phyloP scores from a whole-genome alignment of 2,329 filamentous ascomycete genomes.

The Eutypa lata region DNA sequence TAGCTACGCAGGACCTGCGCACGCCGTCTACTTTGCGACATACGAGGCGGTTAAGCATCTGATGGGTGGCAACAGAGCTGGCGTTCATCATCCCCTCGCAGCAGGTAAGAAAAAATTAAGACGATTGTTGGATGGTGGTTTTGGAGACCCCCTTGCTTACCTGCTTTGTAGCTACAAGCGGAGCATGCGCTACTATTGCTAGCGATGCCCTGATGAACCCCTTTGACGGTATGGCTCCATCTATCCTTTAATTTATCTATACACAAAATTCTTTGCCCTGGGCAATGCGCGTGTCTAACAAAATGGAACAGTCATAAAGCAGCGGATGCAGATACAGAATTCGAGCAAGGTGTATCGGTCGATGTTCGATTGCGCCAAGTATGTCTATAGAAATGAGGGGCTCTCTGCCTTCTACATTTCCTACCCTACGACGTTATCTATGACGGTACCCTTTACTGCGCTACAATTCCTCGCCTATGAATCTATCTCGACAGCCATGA shows the following conservation, averaged over 20 bases:
- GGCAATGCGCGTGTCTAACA: conserved; percentile 1
- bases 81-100: conserved; percentile 87
- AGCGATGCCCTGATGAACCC: conserved; percentile 99
- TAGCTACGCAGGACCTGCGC: conserved; percentile 70
- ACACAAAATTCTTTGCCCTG: no score
- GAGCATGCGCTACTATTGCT: conserved; percentile 91
- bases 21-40: conserved; percentile 97
- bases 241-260: neutral
- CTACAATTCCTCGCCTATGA: conserved; percentile 98
- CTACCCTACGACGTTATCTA: conserved; percentile 94
- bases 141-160: neutral
- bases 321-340: conserved; percentile 97
- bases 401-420: conserved; percentile 94
- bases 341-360: conserved; percentile 84
- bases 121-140: conserved; percentile 2
- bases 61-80: conserved; percentile 86
- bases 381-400: conserved; percentile 85
- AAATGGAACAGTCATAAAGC: conserved; percentile 78
- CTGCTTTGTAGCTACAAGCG: conserved; percentile 70
- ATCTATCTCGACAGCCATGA: conserved; percentile 90
- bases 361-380: conserved; percentile 80
- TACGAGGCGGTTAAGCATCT: conserved; percentile 97
- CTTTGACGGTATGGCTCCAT: conserved; percentile 74
- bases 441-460: conserved; percentile 97
- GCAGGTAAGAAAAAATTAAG: conserved; percentile 61